A percentile compares a stretch with the other conserved stretches of the same genome.
phyloP scores from a whole-genome alignment of 2,329 filamentous ascomycete genomes.

The Xylaria sp. region DNA sequence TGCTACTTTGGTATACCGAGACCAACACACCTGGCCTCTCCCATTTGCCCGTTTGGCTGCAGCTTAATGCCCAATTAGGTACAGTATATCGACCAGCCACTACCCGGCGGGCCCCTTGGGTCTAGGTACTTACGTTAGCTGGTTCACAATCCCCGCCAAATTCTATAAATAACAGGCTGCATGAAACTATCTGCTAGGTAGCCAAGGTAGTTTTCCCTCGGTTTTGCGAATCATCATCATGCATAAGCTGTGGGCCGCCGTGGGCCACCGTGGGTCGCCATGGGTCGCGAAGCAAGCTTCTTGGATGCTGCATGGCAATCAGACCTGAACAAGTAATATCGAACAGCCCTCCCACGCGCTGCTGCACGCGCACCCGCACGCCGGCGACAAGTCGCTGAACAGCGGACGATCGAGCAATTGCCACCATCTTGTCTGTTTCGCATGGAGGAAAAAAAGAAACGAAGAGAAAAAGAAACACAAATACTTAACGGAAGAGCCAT shows the following conservation, averaged over 20 bases:
- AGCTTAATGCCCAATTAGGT: too few species aligned
- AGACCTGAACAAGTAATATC: slow-evolving; percentile 5
- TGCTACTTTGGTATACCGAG: too few species aligned
- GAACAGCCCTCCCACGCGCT: neutral
- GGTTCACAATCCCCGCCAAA: slow-evolving; percentile 15
- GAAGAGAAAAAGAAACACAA: too few species aligned
- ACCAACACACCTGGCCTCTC: too few species aligned
- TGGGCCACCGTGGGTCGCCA: neutral
- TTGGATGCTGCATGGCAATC: slow-evolving; percentile 8
- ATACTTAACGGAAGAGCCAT: too few species aligned
- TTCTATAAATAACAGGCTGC: slow-evolving; percentile 29
- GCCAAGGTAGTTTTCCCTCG: slow-evolving; percentile 7
- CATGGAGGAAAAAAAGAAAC: too few species aligned
- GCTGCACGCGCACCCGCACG: neutral
- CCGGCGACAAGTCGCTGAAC: neutral
- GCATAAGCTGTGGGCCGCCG: neutral
- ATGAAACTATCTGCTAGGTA: slow-evolving; percentile 25
- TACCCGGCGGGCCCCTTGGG: too few species aligned
- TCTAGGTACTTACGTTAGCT: too few species aligned
- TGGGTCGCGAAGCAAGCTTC: slow-evolving; percentile 6
- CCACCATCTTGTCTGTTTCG: neutral
- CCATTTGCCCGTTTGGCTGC: too few species aligned
- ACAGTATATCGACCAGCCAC: too few species aligned
- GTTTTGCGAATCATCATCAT: slow-evolving; percentile 18
- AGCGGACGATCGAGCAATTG: neutral